These are phyloP conservation scores for Daldinia eschscholtzii DNA, from an alignment of 2,329 filamentous ascomycete genomes.

Conservation along the genomic window DNA sequence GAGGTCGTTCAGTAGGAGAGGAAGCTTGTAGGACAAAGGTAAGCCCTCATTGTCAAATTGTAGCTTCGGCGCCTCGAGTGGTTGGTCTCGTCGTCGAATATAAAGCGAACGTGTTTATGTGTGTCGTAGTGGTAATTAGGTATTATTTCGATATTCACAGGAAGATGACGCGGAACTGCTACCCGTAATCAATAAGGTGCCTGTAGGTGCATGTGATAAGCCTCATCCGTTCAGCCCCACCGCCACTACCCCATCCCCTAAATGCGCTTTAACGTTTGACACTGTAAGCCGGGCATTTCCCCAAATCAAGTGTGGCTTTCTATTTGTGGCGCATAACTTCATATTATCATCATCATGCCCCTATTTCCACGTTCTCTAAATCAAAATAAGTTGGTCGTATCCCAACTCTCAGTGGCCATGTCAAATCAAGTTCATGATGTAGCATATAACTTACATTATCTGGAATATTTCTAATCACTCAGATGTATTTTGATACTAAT, in stretches of 20 bases:
- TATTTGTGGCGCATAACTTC: slow-evolving; percentile 43
- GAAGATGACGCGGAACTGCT: slow-evolving; percentile 2
- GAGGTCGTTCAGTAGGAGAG: slow-evolving; percentile 8
- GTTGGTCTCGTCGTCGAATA: not conserved
- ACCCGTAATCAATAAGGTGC: not conserved
- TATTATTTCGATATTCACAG: not conserved
- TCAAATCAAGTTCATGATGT: not conserved
- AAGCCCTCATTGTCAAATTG: slow-evolving; percentile 21
- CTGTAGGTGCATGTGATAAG: slow-evolving; percentile 5
- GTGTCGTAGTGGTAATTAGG: not conserved
- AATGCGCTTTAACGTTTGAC: not conserved
- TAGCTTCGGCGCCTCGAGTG: not conserved
- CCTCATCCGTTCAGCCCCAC: slow-evolving; percentile 20
- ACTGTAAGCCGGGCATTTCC: not conserved
- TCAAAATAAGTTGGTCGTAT: not conserved
- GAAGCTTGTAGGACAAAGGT: slow-evolving; percentile 13
- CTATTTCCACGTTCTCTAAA: not conserved
- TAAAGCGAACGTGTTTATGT: not conserved
- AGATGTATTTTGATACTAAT: too few species aligned
- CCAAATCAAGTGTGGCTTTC: slow-evolving; percentile 23
- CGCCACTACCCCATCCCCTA: slow-evolving; percentile 10
- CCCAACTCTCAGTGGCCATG: too few species aligned
- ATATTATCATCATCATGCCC: slow-evolving; percentile 1
- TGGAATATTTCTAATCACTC: too few species aligned
- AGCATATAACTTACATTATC: too few species aligned